Evolutionary conservation across 805 yeast genomes (phyloP), one percentile per base, ranked within the genome.

Genomic region (Yarrowia deformans): DNA sequence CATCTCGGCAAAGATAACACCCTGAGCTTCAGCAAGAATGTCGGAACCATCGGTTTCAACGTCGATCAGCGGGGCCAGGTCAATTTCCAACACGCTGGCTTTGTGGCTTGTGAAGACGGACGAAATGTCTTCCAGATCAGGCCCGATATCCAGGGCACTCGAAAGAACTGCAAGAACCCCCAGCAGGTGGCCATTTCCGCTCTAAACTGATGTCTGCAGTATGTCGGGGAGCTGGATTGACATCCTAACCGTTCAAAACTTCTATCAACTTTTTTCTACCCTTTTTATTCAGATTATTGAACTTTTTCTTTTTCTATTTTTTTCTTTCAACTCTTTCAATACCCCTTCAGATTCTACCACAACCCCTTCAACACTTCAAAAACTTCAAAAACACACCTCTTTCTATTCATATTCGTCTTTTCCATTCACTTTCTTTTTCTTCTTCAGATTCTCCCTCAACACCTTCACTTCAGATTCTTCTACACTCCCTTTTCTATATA

Each of bases 31-130:
- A 42, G 43, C 63, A 23, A 56, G 63, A 56, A 16, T 23, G 23
- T 9, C 1, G 63, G 63, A 18, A 40, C 63, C 7, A n/a, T 13
- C 13, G 29, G 48, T 16, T 55, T 56, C 23, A 29, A 16, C 5
- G 39, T 56, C 5, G 48, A 42, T 9, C 63, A 40, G 35, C 40
- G 39, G 16, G 63, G 48, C 48, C 63, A 42, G 39, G 63, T 56
- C 12, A 56, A 8, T 16, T 56, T 56, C 29, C 63, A 56, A 35
- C 46, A 29, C 3, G 46, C 61, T 29, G 63, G 63, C 2, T 56
- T 56, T 19, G 43, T 56, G 29, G 63, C 39, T n/a, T 56, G 63
- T 8, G 63, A 56, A 3, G 63, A 56, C 19, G 48, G 63, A 13
- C 18, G 8, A 7, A 48, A 48, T 0, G 48, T 56, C 2, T 56